Percentiles rank a stretch among this genome's conserved stretches.
Conservation (phyloP, 73 alveolate genomes). For the Tetrahymena borealis region DNA sequence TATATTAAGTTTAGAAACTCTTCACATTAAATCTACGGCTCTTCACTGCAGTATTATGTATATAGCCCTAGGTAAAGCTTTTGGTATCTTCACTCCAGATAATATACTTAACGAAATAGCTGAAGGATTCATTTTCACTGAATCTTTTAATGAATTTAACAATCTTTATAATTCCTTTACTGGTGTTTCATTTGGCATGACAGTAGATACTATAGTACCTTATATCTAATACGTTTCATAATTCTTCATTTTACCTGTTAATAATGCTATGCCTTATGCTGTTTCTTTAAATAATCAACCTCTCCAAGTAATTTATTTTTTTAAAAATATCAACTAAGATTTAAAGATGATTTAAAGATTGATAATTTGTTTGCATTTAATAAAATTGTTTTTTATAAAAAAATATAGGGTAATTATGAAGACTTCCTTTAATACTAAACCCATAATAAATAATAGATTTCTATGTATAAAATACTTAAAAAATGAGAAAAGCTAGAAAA, state of each 20-base stretch:
- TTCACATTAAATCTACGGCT: not conserved
- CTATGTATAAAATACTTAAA: not conserved
- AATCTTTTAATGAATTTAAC: not conserved
- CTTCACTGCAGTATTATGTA: conserved; percentile 25
- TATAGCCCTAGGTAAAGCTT: conserved; percentile 8
- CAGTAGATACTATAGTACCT: not conserved
- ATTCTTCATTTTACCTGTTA: not conserved
- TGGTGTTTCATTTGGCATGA: not conserved
- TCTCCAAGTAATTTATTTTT: not conserved
- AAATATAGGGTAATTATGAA: not conserved
- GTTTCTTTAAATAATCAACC: not conserved
- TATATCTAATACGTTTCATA: not conserved
- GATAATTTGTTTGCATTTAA: no score
- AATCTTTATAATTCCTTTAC: not conserved
- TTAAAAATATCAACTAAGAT: not conserved
- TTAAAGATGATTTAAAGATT: no score
- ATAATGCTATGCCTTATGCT: not conserved
- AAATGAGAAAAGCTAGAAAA: not conserved
- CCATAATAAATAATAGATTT: not conserved
- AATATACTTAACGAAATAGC: not conserved
- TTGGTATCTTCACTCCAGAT: conserved; percentile 8
- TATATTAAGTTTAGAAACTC: conserved; percentile 3
- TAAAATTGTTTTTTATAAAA: not conserved
- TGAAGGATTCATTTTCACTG: not conserved
- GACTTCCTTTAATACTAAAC: not conserved